Evolutionary conservation across 768 basidiomycete genomes (phyloP), one percentile per base, ranked within the genome.

Genomic region (Pluteus cervinus): DNA sequence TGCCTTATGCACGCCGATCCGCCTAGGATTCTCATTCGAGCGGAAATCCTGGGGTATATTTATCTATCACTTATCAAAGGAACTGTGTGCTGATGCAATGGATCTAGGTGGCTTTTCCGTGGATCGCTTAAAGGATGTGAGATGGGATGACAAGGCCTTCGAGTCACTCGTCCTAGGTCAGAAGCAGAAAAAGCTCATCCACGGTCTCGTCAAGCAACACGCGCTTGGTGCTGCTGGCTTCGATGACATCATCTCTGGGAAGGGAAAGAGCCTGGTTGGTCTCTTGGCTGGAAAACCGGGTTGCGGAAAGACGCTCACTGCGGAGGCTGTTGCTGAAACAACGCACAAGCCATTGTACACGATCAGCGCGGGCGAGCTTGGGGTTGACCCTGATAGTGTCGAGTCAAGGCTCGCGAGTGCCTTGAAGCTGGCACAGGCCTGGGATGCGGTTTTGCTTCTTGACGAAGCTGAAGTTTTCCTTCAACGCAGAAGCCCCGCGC

Each of bases 391-490:
- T 4, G 33, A 40, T 5, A 42, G 44, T 1, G 31, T 61, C 2
- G 61, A 63, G 14, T 10, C 38, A 12, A 29, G 31, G 11, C 42
- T 65, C 2, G 17, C 37, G 14, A 37, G 38, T 15, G 41, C 58
- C 20, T 46, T 62, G 8, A 37, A 55, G 17, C 42, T 61, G 7
- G 61, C 59, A 4, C 46, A 58, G 18, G 45, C 29, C 18, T 65
- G 63, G 63, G 44, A 55, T 23, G 62, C 63, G 2, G 57, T 65
- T 1, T 33, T 65, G 8, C 41, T 65, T 2, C 43, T 65, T 9
- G 63, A 65, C 39, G 63, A 65, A 33, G 59, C 59, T 2, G 61
- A 63, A 25, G 60, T 63, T 0, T 65, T 62, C 36, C 35, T 65
- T 7, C 45, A 55, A 33, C 25, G 46, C 36, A 47, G 63, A 1